Base-by-base conservation (phyloP, 2,329 filamentous ascomycete genomes). In the Aureobasidium sp. region DNA sequence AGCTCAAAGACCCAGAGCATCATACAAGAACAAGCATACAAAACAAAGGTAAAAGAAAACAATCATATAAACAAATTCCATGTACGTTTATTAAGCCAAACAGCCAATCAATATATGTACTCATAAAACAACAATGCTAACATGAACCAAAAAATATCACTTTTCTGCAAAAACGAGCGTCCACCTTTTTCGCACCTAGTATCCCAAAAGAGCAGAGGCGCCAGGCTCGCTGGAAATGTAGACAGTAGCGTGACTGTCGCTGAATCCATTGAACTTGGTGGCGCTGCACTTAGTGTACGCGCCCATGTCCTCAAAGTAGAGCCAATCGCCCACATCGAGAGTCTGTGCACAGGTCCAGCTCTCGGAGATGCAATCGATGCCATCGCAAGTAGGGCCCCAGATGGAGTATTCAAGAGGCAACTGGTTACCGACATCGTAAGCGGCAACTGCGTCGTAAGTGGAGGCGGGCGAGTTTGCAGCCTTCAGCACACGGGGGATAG, bases 241-340 rank as follows among this genome's bases (percentile, higher is more conserved):
- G 67, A 97, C 87, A 66, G 95, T 88, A 70, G 96, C 89, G 75
- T 99, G 94, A 69, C 86, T 83, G 76, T 97, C 90, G 61, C 87
- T 89, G 78, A 97, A 99, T 66, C 94, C 94, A 69, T 99, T 99
- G 87, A 99, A 99, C 72, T 89, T 87, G 62, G 94, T 99, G 66
- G 94, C 93, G 64, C 91, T 97, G 82, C 93, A 97, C 82, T 92
- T 96, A 69, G 94, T 97, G 77, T 99, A 99, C 27, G 94, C 93
- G 61, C 94, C 94, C 94, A 99, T 99, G 65, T 96, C 86, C 78
- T 97, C 91, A 76, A 99, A 99, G 79, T 96, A 99, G 61, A 99
- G 82, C 94, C 94, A 99, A 75, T 99, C 94, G 58, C 94, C 94
- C 8, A 96, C 90, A 71, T 97, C 87, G 47, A 99, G 79, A 52